These are phyloP conservation scores for Starmerella riodocensis DNA, from an alignment of 805 yeast species.

Conservation along the genomic window DNA sequence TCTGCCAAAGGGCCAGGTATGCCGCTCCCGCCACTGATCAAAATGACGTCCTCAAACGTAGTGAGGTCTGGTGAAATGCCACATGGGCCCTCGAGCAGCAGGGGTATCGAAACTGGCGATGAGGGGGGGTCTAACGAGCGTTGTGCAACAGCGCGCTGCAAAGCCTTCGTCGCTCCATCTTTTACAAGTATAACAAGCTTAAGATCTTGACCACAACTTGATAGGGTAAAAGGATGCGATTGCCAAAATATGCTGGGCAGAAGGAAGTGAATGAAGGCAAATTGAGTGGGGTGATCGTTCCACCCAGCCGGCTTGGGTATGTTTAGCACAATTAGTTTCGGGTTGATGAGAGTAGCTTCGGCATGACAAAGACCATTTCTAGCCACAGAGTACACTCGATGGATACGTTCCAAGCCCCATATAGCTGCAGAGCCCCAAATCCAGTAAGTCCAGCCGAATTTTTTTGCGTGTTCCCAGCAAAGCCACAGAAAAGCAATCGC, in stretches of 20 bases:
- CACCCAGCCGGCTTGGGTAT: constrained; percentile 9
- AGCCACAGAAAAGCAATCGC: constrained; percentile 11
- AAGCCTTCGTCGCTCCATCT: constrained; percentile 7
- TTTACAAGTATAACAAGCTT: constrained; percentile 10
- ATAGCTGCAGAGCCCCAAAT: constrained; percentile 3
- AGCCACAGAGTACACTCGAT: constrained; percentile 1
- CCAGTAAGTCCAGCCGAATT: constrained; percentile 17
- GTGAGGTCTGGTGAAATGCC: constrained; percentile 4
- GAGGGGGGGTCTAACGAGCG: neutral
- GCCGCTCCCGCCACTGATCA: constrained; percentile 14
- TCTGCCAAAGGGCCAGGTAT: constrained; percentile 13
- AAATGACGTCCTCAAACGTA: neutral
- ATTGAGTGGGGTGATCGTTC: constrained; percentile 12
- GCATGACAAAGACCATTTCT: constrained; percentile 8
- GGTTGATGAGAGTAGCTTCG: neutral
- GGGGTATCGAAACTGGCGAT: neutral
- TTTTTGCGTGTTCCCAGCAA: constrained; percentile 11
- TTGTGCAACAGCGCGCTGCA: neutral
- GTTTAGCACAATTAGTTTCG: neutral
- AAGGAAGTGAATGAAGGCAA: constrained; percentile 24
- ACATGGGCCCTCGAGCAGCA: constrained; percentile 13
- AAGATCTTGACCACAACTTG: constrained; percentile 1
- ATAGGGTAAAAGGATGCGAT: constrained; percentile 55
- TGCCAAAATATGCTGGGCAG: constrained; percentile 48
- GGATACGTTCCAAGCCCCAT: constrained; percentile 10